A percentile compares a stretch with the other conserved stretches of the same genome.
These are phyloP conservation scores for Pseudodiploospora longispora DNA, from an alignment of 2,329 filamentous ascomycete genomes.

Conservation along the genomic window DNA sequence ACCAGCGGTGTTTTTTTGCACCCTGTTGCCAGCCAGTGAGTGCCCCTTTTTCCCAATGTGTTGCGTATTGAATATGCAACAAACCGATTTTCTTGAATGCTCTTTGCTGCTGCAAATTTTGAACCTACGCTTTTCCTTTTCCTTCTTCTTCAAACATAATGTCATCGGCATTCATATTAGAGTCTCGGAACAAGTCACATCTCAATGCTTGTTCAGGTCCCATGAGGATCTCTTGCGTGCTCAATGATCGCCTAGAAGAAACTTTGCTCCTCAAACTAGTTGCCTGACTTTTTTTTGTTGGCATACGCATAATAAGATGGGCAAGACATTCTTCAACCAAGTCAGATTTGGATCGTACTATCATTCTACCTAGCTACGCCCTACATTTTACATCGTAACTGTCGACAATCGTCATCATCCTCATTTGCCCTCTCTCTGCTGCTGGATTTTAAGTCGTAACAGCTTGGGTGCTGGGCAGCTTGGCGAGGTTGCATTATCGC, in stretches of 20 bases:
- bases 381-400: neutral
- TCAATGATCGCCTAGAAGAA: conserved; percentile 93
- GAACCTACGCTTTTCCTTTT: conserved; percentile 16
- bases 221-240: conserved; percentile 80
- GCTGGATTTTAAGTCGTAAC: conserved; percentile 77
- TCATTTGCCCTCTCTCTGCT: conserved; percentile 42
- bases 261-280: conserved; percentile 64
- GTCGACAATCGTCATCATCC: neutral
- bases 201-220: conserved; percentile 91
- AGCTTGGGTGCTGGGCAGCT: conserved; percentile 82
- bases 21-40: too few relatives aligned
- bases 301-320: conserved; percentile 34
- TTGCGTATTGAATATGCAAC: conserved; percentile 15
- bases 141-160: conserved; percentile 55
- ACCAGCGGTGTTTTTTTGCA: too few relatives aligned
- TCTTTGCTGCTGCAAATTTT: conserved; percentile 17
- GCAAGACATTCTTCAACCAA: conserved; percentile 32
- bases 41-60: too few relatives aligned
- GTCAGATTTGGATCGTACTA: neutral
- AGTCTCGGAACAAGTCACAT: conserved; percentile 87
- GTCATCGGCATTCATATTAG: conserved; percentile 92
- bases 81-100: conserved; percentile 11
- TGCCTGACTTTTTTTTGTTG: conserved; percentile 47
- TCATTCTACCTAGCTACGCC: neutral
- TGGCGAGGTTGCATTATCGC: conserved; percentile 65